Percentiles rank a stretch among this genome's conserved stretches.
phyloP scores from a whole-genome alignment of 345 rosid species.

The Lepidium aucheri region DNA sequence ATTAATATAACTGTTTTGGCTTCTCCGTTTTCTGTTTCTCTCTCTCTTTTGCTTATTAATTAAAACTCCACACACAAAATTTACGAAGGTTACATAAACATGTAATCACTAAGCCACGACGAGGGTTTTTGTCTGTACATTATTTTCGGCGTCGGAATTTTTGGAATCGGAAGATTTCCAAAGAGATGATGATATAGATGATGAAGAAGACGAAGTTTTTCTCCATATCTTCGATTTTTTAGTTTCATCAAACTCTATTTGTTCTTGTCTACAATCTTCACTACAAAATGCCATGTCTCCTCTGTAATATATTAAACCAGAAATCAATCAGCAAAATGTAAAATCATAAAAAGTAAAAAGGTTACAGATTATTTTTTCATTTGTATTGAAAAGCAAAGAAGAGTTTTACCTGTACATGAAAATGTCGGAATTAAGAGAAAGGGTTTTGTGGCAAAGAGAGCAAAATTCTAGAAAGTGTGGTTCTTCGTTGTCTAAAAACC shows the following conservation, averaged over 20 bases:
- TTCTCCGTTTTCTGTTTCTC: neutral
- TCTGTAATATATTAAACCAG: neutral
- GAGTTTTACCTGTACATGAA: conserved; percentile 78
- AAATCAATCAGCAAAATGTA: neutral
- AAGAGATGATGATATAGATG: conserved; percentile 32
- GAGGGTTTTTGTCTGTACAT: conserved; percentile 46
- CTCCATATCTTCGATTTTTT: conserved; percentile 42
- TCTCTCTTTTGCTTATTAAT: neutral
- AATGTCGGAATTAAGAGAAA: conserved; percentile 57
- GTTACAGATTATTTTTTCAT: neutral
- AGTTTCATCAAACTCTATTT: conserved; percentile 57
- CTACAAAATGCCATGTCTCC: conserved; percentile 41
- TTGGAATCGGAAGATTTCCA: conserved; percentile 32
- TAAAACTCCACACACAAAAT: neutral
- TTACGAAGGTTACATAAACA: neutral
- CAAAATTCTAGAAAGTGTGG: conserved; percentile 69
- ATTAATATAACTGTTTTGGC: neutral
- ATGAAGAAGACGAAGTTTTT: conserved; percentile 33
- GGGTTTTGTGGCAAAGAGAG: conserved; percentile 58
- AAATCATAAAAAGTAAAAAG: too few relatives aligned
- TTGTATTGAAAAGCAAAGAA: neutral
- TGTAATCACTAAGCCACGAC: conserved; percentile 29
- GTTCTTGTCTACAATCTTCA: conserved; percentile 79
- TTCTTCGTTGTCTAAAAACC: conserved; percentile 24
- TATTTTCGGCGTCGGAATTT: conserved; percentile 24